A percentile compares a stretch with the other conserved stretches of the same genome.
Conservation (phyloP, 345 rosid genomes). For the Orychophragmus violaceus region DNA sequence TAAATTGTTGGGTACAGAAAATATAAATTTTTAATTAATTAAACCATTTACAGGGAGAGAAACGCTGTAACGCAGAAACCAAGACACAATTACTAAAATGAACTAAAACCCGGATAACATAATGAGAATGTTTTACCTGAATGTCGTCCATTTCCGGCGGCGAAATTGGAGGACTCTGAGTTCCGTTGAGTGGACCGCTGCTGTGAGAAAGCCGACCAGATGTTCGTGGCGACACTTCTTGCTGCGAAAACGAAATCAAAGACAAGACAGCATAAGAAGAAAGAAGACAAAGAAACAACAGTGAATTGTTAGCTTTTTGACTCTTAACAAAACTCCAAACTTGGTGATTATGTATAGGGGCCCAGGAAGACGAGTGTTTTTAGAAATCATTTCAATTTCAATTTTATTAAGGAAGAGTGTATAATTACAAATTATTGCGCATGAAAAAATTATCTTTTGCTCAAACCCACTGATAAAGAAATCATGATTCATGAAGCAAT, state of each 20-base stretch:
- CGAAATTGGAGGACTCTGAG: conserved; percentile 96
- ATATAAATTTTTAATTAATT: conserved; percentile 18
- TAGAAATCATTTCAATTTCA: background rate
- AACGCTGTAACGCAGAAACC: background rate
- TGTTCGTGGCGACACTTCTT: conserved; percentile 81
- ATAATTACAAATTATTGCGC: conserved; percentile 21
- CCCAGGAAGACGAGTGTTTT: conserved; percentile 7
- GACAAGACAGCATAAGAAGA: background rate
- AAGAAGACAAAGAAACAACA: conserved; percentile 10
- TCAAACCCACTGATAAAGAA: background rate
- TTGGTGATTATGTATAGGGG: conserved; percentile 4
- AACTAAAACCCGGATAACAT: background rate
- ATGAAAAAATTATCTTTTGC: background rate
- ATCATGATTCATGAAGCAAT: background rate
- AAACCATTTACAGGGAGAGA: background rate
- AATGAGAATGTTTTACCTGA: conserved; percentile 42
- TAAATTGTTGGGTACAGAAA: background rate
- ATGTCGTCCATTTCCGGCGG: conserved; percentile 76
- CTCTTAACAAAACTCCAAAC: conserved; percentile 14
- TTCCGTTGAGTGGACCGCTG: conserved; percentile 72
- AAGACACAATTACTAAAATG: background rate
- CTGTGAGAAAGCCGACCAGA: conserved; percentile 85
- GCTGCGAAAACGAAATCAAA: conserved; percentile 39
- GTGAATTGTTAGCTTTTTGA: conserved; percentile 13
- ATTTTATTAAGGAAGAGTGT: background rate